Conservation (phyloP, 1,284 basidiomycete genomes). For the Cystobasidiaceae sp. region DNA sequence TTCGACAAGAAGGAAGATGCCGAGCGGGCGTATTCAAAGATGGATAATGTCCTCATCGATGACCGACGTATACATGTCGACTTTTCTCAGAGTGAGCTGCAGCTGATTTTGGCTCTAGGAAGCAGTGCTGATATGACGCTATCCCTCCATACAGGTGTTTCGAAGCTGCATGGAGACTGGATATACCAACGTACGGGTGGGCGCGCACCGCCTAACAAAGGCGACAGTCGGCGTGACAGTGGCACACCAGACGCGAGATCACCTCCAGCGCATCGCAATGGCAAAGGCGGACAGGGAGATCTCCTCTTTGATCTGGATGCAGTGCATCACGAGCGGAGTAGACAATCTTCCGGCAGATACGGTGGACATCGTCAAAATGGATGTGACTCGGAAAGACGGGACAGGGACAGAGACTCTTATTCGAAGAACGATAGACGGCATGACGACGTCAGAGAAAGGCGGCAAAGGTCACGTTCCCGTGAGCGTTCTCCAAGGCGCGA, state of each 20-base stretch:
- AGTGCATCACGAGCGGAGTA: conserved; percentile 28
- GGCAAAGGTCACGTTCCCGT: neutral
- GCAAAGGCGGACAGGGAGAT: conserved; percentile 31
- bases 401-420: conserved; percentile 28
- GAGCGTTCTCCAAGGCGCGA: neutral
- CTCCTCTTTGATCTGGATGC: conserved; percentile 40
- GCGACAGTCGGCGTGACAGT: neutral
- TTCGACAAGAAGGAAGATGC: conserved; percentile 89
- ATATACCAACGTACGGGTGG: conserved; percentile 45
- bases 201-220: conserved; percentile 40
- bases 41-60: conserved; percentile 99
- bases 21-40: conserved; percentile 98
- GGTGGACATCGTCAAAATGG: conserved; percentile 1
- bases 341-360: conserved; percentile 5
- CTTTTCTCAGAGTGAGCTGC: conserved; percentile 58
- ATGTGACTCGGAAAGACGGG: conserved; percentile 1
- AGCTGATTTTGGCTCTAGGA: neutral
- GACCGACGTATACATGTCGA: conserved; percentile 98
- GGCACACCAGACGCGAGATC: neutral
- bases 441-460: neutral
- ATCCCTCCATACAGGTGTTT: conserved; percentile 67
- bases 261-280: conserved; percentile 13
- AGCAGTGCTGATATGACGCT: neutral
- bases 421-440: neutral
- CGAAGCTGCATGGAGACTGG: conserved; percentile 53